Evolutionary conservation across 352 stramenopile genomes (phyloP).

Genomic region (Peronospora destructor): DNA sequence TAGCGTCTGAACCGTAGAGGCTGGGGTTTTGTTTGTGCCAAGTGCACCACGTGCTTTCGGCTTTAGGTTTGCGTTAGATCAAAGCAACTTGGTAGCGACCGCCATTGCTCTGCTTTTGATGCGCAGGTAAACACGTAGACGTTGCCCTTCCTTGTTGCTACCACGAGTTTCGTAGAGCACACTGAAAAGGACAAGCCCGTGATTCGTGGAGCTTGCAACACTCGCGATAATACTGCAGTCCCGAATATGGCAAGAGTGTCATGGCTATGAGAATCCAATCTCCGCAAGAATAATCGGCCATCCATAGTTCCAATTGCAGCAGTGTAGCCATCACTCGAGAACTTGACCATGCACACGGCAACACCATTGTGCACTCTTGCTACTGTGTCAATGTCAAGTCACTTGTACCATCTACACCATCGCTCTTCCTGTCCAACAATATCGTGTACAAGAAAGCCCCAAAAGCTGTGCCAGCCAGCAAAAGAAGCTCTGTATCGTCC

Average conservation of each 20-base stretch:
- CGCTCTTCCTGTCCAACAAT: background rate
- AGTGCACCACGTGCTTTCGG: constrained; percentile 9
- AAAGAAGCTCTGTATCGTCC: constrained; percentile 4
- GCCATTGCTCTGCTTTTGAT: constrained; percentile 19
- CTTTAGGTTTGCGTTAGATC: constrained; percentile 45
- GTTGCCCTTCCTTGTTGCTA: constrained; percentile 57
- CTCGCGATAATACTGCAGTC: constrained; percentile 20
- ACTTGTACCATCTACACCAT: background rate
- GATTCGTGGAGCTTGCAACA: constrained; percentile 45
- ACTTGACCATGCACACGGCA: constrained; percentile 35
- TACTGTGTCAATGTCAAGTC: background rate
- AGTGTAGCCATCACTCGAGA: constrained; percentile 27
- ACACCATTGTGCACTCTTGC: constrained; percentile 24
- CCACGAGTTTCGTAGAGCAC: constrained; percentile 24
- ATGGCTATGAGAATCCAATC: constrained; percentile 7
- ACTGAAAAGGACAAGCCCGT: constrained; percentile 47
- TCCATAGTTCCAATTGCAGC: constrained; percentile 45
- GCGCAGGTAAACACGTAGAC: constrained; percentile 40
- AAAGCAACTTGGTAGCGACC: constrained; percentile 14
- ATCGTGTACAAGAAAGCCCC: constrained; percentile 33
- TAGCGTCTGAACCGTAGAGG: constrained; percentile 39
- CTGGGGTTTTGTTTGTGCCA: constrained; percentile 13
- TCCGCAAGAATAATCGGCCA: constrained; percentile 42
- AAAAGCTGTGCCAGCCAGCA: constrained; percentile 33
- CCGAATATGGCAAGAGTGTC: constrained; percentile 20